phyloP scores from a whole-genome alignment of 352 stramenopile species.

The Pythium volutum region DNA sequence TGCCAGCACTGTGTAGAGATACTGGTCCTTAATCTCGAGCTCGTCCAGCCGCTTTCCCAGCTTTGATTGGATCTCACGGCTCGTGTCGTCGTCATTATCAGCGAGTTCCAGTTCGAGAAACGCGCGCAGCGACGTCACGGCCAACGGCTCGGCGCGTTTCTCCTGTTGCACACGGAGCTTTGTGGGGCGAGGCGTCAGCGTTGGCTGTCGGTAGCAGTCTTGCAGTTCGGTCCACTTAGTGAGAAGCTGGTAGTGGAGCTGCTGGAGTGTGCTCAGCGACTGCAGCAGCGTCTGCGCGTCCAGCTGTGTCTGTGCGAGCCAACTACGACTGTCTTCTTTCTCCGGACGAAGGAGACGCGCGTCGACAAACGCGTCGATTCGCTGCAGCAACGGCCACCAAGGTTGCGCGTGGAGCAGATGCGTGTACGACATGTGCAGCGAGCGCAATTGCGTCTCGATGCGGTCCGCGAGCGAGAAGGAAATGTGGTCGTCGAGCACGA shows the following conservation, averaged over 20 bases:
- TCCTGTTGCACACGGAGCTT: conserved; percentile 22
- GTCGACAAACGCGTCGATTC: conserved; percentile 44
- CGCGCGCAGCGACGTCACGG: conserved; percentile 35
- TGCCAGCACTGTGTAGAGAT: conserved; percentile 26
- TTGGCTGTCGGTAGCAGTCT: conserved; percentile 28
- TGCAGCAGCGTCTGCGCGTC: conserved; percentile 40
- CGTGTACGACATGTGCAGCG: conserved; percentile 53
- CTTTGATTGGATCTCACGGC: conserved; percentile 5
- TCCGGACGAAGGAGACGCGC: background rate
- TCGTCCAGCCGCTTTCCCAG: conserved; percentile 31
- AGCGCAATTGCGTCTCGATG: conserved; percentile 56
- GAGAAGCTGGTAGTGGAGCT: conserved; percentile 56
- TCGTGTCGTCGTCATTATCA: background rate
- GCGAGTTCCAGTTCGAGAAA: conserved; percentile 41
- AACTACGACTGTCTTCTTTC: background rate
- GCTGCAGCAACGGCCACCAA: conserved; percentile 44
- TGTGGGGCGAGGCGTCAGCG: background rate
- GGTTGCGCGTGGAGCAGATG: conserved; percentile 46
- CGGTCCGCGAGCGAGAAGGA: conserved; percentile 64
- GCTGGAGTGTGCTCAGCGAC: conserved; percentile 41
- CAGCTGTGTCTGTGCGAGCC: conserved; percentile 22
- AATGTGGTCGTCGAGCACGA: conserved; percentile 78
- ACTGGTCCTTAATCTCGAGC: conserved; percentile 36
- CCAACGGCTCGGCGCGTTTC: conserved; percentile 31
- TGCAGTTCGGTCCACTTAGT: conserved; percentile 50